Base-by-base conservation (phyloP, 371 early-diverging fungal genomes). In the Chytridiales sp. region DNA sequence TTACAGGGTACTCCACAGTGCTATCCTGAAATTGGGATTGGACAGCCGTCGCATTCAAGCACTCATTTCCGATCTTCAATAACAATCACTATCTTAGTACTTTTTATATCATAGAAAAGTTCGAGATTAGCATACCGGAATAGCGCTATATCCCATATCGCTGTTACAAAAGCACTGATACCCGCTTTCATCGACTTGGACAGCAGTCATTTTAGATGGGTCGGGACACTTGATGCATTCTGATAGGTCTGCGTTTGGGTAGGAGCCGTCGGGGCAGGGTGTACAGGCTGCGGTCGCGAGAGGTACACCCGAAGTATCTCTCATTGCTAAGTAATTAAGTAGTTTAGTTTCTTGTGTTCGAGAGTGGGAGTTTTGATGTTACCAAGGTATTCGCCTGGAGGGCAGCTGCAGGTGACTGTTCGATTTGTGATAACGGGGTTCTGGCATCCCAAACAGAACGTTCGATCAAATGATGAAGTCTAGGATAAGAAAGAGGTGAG, bases 161-260 rank as follows among this genome's bases (percentile, higher is more conserved):
- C 64, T 46, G 29, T 57, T 44, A 42, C 79, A 76, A 29, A 29
- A 24, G 44, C 73, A 75, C 24, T 43, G 15, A 53, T 70, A 72
- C 4, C 53, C 32, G 9, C 31, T 44, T 19, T 29, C 15, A 4
- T 36, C 29, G 17, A 31, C 26, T 2, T 42, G 31, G 1, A 43
- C 46, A 3, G 66, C 62, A 21, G 55, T 64, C 72, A 75, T 75
- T 26, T 41, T 47, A 11, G n/a, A n/a, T n/a, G 63, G 35, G 34
- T 71, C 59, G 27, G 78, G 72, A 47, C 76, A 79, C 3, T 49
- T 9, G 13, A 76, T 44, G 59, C 79, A 79, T 1, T 44, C 39
- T 3, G 76, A 66, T 11, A 66, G 59, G 49, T 72, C 71, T 3
- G 26, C 11, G 21, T 53, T 62, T 19, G 79, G 79, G 51, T 73